These are phyloP conservation scores for Yarrowia osloensis DNA, from an alignment of 805 yeast genomes.

Conservation along the genomic window DNA sequence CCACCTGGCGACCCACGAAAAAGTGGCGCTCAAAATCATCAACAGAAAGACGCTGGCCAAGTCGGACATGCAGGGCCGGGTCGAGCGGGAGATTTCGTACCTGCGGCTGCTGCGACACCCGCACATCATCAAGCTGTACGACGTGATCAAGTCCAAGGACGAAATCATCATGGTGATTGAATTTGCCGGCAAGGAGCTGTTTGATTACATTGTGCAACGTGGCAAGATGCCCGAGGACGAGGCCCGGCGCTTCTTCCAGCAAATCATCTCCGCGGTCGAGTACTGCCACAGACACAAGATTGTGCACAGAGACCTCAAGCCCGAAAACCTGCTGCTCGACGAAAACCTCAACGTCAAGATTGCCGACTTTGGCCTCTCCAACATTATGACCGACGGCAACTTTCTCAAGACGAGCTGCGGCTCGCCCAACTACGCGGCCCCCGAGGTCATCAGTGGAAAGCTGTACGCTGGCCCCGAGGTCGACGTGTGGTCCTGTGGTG, in stretches of 20 bases:
- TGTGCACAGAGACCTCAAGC: slow-evolving; percentile 95
- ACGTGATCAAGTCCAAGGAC: slow-evolving; percentile 91
- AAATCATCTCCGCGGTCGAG: slow-evolving; percentile 93
- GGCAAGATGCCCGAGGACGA: slow-evolving; percentile 91
- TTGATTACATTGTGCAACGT: slow-evolving; percentile 91
- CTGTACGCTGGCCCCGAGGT: slow-evolving; percentile 97
- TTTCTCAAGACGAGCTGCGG: slow-evolving; percentile 94
- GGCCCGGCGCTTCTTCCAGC: slow-evolving; percentile 92
- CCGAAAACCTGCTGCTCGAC: slow-evolving; percentile 87
- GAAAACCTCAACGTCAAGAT: slow-evolving; percentile 90
- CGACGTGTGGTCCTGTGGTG: slow-evolving; percentile 98
- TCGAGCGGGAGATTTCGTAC: slow-evolving; percentile 92
- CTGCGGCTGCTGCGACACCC: slow-evolving; percentile 88
- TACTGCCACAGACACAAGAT: slow-evolving; percentile 95
- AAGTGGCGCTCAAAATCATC: slow-evolving; percentile 90
- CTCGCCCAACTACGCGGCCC: slow-evolving; percentile 96
- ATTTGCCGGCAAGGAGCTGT: slow-evolving; percentile 93
- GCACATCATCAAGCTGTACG: slow-evolving; percentile 92
- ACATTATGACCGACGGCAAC: slow-evolving; percentile 97
- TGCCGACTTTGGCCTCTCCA: slow-evolving; percentile 93
- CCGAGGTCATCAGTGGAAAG: slow-evolving; percentile 93
- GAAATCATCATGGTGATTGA: slow-evolving; percentile 98
- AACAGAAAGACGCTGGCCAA: slow-evolving; percentile 89
- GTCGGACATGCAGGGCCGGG: slow-evolving; percentile 94
- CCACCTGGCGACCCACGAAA: slow-evolving; percentile 86